These are phyloP conservation scores for Phytophthora tentaculata DNA, from an alignment of 352 stramenopile genomes.

Conservation along the genomic window DNA sequence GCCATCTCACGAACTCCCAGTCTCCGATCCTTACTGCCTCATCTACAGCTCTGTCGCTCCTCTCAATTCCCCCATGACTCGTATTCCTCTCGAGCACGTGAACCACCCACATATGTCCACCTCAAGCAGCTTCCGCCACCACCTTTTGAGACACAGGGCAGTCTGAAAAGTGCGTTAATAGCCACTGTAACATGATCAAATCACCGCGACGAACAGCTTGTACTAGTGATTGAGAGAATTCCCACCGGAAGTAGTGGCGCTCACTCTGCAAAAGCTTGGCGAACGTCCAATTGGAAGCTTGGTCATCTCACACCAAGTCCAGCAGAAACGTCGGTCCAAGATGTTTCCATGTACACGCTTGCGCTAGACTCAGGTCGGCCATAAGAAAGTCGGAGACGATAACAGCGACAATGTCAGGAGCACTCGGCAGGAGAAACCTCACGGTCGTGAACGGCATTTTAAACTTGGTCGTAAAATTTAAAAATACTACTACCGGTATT, in stretches of 20 bases:
- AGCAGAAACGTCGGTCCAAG: constrained; percentile 1
- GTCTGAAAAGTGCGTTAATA: constrained; percentile 14
- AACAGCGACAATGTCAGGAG: too few relatives aligned
- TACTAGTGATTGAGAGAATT: constrained; percentile 3
- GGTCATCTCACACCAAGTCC: constrained; percentile 10
- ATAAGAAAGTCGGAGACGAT: background rate
- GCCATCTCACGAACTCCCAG: background rate
- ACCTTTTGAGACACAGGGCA: constrained; percentile 6
- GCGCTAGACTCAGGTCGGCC: constrained; percentile 2
- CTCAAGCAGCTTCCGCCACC: background rate
- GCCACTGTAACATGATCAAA: constrained; percentile 12
- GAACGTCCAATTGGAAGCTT: constrained; percentile 3
- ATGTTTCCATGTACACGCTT: background rate
- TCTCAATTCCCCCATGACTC: background rate
- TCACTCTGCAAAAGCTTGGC: constrained; percentile 18
- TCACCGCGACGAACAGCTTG: background rate
- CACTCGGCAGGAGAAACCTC: too few relatives aligned
- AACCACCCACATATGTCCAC: background rate
- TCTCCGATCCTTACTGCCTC: background rate
- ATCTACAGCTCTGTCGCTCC: background rate
- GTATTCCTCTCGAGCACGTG: background rate
- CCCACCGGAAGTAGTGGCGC: constrained; percentile 3
- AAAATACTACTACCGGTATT: too few relatives aligned
- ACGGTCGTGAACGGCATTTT: too few relatives aligned
- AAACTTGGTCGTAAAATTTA: too few relatives aligned